Evolutionary conservation across 495 filamentous ascomycete species (phyloP).

Genomic region (Beverwykella pulmonaria): DNA sequence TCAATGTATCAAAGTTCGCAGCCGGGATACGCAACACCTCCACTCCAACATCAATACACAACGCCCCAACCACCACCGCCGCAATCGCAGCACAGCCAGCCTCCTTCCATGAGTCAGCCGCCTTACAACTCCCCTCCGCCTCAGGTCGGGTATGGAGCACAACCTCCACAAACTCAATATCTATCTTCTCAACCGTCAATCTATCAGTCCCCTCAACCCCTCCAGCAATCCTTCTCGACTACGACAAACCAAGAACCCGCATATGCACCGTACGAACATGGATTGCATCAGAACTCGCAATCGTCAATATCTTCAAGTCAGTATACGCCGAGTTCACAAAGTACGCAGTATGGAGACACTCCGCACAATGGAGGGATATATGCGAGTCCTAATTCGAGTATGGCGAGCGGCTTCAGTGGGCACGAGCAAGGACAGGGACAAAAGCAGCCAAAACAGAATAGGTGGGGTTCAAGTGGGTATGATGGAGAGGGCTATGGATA

Average conservation of each 20-base stretch:
- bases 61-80: neutral
- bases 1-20: neutral
- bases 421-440: neutral
- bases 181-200: too few relatives aligned
- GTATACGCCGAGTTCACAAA: neutral
- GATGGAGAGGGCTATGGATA: neutral
- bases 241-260: neutral
- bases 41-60: neutral
- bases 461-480: constrained; percentile 9
- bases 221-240: neutral
- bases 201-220: neutral
- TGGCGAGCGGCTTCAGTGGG: neutral
- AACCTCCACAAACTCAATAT: too few relatives aligned
- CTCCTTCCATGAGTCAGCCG: neutral
- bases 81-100: neutral
- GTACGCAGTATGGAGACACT: constrained; percentile 2
- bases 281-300: neutral
- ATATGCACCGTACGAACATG: neutral
- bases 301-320: constrained; percentile 7
- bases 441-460: neutral
- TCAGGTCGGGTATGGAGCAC: neutral
- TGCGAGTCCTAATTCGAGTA: neutral
- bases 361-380: neutral
- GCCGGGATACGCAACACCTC: neutral
- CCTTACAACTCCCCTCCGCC: neutral